Base-by-base conservation (phyloP, 345 rosid genomes). In the Eucalyptus regnans region DNA sequence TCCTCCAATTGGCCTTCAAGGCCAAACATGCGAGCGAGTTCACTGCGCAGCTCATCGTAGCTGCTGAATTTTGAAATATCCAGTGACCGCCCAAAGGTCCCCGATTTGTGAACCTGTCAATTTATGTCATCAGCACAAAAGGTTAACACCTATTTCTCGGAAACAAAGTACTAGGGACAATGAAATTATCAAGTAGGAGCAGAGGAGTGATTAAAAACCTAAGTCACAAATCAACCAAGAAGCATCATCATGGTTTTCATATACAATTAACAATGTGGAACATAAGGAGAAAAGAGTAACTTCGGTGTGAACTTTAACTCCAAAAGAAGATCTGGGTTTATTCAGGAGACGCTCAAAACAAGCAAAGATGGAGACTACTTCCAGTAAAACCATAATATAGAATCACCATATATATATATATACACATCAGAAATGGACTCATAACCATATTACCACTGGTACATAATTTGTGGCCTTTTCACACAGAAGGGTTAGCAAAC, bases 1-100 rank as follows among this genome's bases (percentile, higher is more conserved):
- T 92, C 94, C 92, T 92, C 94, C 89, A 93, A 84, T 91, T 93
- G 94, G 92, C 93, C 94, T 93, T 93, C 94, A 23, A 93, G 92
- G 92, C 93, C 94, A 90, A 92, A 93, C 91, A 91, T 88, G 37
- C 90, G 90, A 87, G 93, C 93, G 50, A 93, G 93, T 87, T 93
- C 94, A 92, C 92, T 44, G 41, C 93, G 92, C 92, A 93, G 93
- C 91, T 90, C 94, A 68, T 91, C 90, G 14, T 93, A 93, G 90
- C 93, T 91, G 93, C 94, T 91, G 89, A 93, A 93, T 87, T 92
- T 92, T 86, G 94, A 91, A 84, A 93, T 93, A 87, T 93, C 93
- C 88, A 93, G 92, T 87, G 94, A 93, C 76, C 93, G 88, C 90
- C 94, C 93, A 88, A 92, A 92, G 94, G 93, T 91, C 93, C 93